Percentiles rank a stretch among this genome's conserved stretches.
Conservation (phyloP, 768 basidiomycete species). For the Naganishia antarctica region DNA sequence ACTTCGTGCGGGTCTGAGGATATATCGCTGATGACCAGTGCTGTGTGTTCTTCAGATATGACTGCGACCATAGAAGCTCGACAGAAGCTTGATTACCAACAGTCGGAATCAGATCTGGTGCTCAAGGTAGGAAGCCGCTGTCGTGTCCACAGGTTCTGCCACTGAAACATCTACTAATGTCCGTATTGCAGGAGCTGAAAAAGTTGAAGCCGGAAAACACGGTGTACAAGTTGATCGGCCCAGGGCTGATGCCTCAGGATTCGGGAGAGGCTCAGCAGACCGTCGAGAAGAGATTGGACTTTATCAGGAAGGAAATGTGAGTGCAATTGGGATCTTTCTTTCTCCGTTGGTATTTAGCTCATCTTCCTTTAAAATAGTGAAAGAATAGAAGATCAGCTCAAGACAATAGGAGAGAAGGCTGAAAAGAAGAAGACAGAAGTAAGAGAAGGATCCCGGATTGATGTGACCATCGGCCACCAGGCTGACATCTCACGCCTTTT, state of each 20-base stretch:
- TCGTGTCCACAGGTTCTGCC: not conserved
- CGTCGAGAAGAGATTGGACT: conserved; percentile 82
- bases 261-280: conserved; percentile 77
- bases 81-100: conserved; percentile 81
- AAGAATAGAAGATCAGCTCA: conserved; percentile 71
- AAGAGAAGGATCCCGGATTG: conserved; percentile 19
- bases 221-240: conserved; percentile 86
- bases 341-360: not conserved
- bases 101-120: conserved; percentile 85
- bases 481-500: not conserved
- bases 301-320: conserved; percentile 82
- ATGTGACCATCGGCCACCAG: not conserved
- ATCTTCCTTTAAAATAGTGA: conserved; percentile 7
- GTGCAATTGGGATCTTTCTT: conserved; percentile 27
- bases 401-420: conserved; percentile 68
- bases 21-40: not conserved
- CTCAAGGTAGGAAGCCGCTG: conserved; percentile 60
- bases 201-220: conserved; percentile 67
- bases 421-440: conserved; percentile 83
- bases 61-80: conserved; percentile 69
- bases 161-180: not conserved
- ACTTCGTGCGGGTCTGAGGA: not conserved
- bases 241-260: conserved; percentile 84
- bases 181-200: conserved; percentile 68
- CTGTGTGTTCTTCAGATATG: conserved; percentile 54